Conservation (phyloP, 225 moss, liverwort and hornwort species). For the Lunularia cruciata region DNA sequence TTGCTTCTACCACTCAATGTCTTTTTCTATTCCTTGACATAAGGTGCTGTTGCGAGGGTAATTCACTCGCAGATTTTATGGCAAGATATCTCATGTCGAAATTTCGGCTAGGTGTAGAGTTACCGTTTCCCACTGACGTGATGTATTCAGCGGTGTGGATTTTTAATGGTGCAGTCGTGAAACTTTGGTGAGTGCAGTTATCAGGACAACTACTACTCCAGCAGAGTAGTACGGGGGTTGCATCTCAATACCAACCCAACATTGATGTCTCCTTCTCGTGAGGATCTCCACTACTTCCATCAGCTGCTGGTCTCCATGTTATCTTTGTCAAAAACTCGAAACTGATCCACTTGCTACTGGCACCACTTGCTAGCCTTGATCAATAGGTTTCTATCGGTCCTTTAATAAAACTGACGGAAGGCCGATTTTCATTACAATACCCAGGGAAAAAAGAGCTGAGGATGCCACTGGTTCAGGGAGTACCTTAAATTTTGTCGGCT, state of each 20-base stretch:
- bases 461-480: slow-evolving; percentile 12
- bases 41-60: not conserved
- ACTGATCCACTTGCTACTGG: not conserved
- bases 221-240: not conserved
- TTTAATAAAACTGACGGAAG: not conserved
- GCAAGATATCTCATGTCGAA: not conserved
- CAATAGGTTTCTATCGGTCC: not conserved
- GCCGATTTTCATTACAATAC: not conserved
- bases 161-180: not conserved
- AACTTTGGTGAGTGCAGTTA: slow-evolving; percentile 10
- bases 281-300: not conserved
- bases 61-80: not conserved
- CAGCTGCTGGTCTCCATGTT: slow-evolving; percentile 5
- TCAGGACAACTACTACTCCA: slow-evolving; percentile 10
- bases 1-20: not conserved
- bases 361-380: slow-evolving; percentile 2
- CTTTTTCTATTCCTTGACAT: not conserved
- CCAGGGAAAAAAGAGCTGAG: slow-evolving; percentile 8
- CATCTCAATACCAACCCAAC: not conserved
- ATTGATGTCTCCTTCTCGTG: not conserved
- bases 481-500: slow-evolving; percentile 8
- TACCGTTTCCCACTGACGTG: not conserved
- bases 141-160: not conserved
- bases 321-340: not conserved
- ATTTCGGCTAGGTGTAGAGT: not conserved